Base-by-base conservation (phyloP, 23 red algal genomes). In the Pyropia haitanensis region DNA sequence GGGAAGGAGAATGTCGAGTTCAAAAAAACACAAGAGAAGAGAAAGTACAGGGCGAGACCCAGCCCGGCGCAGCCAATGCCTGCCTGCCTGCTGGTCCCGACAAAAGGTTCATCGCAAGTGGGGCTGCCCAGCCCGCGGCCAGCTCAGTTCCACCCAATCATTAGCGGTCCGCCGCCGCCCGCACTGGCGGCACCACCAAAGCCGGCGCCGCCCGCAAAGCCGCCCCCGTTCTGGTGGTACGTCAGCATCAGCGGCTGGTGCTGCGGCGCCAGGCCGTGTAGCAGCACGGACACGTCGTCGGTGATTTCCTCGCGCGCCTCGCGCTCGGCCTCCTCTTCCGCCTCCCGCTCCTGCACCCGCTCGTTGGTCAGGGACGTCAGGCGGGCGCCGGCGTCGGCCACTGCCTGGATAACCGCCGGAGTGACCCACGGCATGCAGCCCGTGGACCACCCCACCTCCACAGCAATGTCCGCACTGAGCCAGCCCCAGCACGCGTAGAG, bases 401-500 rank as follows among this genome's bases (percentile, higher is more conserved):
- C 22, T 2, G 78, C 90, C 74, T 97, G 93, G 55, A 97, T 81
- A 25, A 90, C 51, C 68, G 83, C 90, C 31, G 93, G 93, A 75
- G 90, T 90, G 5, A 85, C 87, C 58, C 78, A 97, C 49, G 81
- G 72, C 8, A 64, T 65, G 20, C 82, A 30, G 31, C 67, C 81
- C 28, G 60, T 57, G 27, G 51, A 73, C 93, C 93, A 97, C 18
- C 73, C 69, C 30, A 80, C 65, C 65, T 97, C 93, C 79, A 90
- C 72, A 12, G 85, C 93, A 62, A 87, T 58, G 59, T 97, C 93
- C 7, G 85, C 64, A 53, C 75, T 72, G 58, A 97, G 74, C 73
- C 86, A 80, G 21, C 78, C 72, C 51, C 81, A 97, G 67, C 93
- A 97, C 5, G 81, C 68, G 49, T 97, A 97, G 3, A 97, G 49